Conservation (phyloP, 352 stramenopile genomes). For the Globisporangium spinosum region DNA sequence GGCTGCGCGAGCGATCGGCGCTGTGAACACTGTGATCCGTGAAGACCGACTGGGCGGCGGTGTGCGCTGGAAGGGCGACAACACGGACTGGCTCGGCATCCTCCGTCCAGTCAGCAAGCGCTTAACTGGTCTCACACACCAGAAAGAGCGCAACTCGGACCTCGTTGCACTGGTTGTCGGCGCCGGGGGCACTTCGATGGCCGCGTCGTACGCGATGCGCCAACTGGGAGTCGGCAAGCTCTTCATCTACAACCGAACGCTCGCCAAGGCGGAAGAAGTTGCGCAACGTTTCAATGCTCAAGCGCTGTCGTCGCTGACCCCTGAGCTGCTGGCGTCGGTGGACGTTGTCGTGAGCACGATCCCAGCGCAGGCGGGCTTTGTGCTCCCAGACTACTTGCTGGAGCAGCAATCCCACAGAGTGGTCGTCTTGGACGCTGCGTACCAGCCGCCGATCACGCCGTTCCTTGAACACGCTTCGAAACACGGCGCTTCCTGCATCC, state of each 20-base stretch:
- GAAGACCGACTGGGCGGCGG: constrained; percentile 38
- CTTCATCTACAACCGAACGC: constrained; percentile 96
- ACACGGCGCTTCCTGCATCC: constrained; percentile 86
- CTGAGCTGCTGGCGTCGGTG: constrained; percentile 48
- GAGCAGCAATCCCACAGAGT: constrained; percentile 35
- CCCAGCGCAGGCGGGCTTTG: constrained; percentile 85
- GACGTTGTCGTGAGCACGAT: constrained; percentile 95
- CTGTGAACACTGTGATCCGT: constrained; percentile 96
- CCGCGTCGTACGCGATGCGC: constrained; percentile 92
- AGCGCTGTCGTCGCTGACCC: constrained; percentile 48
- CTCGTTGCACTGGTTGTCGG: constrained; percentile 83
- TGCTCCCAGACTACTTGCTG: constrained; percentile 69
- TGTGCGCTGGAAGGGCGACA: constrained; percentile 89
- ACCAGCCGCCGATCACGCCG: constrained; percentile 95
- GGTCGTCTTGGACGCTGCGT: constrained; percentile 97
- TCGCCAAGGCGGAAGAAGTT: constrained; percentile 89
- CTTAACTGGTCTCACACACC: constrained; percentile 15
- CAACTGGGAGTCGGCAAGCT: constrained; percentile 79
- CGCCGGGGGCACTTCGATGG: constrained; percentile 93
- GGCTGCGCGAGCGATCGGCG: constrained; percentile 94
- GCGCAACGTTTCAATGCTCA: constrained; percentile 86
- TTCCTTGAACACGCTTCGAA: constrained; percentile 88
- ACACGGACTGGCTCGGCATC: constrained; percentile 99
- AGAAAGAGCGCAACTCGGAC: constrained; percentile 18
- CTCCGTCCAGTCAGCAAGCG: constrained; percentile 87